A percentile compares a stretch with the other conserved stretches of the same genome.
Evolutionary conservation across 495 filamentous ascomycete genomes (phyloP).

Genomic region (Penicillium goetzii): DNA sequence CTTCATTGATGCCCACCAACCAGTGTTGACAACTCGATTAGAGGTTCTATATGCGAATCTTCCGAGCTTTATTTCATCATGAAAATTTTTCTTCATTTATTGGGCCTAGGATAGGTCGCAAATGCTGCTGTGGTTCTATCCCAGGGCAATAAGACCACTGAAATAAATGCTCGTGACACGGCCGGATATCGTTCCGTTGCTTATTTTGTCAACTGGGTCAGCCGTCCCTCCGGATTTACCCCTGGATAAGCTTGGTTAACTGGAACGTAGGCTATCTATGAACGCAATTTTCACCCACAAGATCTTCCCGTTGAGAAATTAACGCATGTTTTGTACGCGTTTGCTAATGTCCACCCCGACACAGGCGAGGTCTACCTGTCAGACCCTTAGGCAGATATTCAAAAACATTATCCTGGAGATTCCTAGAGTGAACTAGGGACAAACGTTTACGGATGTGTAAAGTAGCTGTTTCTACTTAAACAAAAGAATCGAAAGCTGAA

Average conservation of each 20-base stretch:
- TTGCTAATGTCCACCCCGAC: slow-evolving; percentile 63
- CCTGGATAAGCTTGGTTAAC: background rate
- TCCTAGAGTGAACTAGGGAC: background rate
- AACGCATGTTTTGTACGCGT: slow-evolving; percentile 81
- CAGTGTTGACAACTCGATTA: no score
- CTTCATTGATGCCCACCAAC: no score
- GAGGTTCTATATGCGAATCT: no score
- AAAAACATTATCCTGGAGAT: slow-evolving; percentile 6
- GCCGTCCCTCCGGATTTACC: background rate
- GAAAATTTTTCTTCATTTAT: no score
- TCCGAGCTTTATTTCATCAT: no score
- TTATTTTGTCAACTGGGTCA: background rate
- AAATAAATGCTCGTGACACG: no score
- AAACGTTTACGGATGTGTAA: background rate
- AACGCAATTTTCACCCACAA: slow-evolving; percentile 68
- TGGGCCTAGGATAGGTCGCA: no score
- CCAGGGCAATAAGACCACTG: no score
- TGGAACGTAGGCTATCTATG: slow-evolving; percentile 63
- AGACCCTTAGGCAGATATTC: slow-evolving; percentile 64
- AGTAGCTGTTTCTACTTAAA: slow-evolving; percentile 37
- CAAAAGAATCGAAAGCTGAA: slow-evolving; percentile 78
- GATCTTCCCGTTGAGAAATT: slow-evolving; percentile 72
- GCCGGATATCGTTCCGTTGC: background rate
- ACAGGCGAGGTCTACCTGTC: slow-evolving; percentile 72
- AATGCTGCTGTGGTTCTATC: no score